Conservation (phyloP, 2,329 filamentous ascomycete species). For the Microsporum ferrugineum region DNA sequence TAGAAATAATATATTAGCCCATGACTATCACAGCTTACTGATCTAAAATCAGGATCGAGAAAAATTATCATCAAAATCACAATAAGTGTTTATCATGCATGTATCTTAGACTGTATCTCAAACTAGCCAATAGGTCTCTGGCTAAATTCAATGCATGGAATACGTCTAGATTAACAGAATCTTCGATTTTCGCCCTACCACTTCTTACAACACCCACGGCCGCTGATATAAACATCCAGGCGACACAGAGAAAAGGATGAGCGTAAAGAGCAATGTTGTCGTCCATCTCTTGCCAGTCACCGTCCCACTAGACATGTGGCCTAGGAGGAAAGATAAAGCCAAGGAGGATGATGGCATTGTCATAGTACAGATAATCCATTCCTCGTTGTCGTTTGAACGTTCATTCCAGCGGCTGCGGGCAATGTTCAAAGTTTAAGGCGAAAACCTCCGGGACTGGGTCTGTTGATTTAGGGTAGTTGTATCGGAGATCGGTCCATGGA, state of each 20-base stretch:
- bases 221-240: background rate
- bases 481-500: constrained; percentile 45
- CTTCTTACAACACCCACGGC: background rate
- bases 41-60: background rate
- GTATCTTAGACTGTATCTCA: constrained; percentile 17
- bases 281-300: background rate
- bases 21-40: background rate
- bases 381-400: background rate
- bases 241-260: background rate
- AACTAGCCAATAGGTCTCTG: constrained; percentile 11
- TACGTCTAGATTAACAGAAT: background rate
- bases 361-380: background rate
- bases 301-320: background rate
- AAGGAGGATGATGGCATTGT: background rate
- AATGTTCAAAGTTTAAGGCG: background rate
- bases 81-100: constrained; percentile 6
- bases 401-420: background rate
- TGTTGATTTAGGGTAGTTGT: constrained; percentile 46
- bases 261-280: background rate
- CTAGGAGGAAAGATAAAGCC: background rate
- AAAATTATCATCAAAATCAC: background rate
- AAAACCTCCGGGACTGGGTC: background rate
- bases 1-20: background rate
- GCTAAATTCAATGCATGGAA: constrained; percentile 2
- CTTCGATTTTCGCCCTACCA: background rate